Evolutionary conservation across 495 filamentous ascomycete genomes (phyloP), one percentile per base, ranked within the genome.

Genomic region (Amniculicola lignicola): DNA sequence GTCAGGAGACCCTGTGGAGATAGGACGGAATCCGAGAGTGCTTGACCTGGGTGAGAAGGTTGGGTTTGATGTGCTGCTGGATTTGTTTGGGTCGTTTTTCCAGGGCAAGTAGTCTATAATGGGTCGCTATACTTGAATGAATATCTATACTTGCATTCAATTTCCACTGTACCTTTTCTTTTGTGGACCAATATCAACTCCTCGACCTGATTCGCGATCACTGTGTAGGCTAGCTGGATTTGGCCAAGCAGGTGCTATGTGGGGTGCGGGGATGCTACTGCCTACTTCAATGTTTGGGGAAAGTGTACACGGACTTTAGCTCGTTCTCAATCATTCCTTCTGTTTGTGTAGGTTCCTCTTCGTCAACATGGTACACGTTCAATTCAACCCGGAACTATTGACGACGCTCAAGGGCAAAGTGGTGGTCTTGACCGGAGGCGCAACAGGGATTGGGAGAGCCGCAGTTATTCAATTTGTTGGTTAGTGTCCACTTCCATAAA

Each of bases 381-480:
- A 57, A 27, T 57, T 50, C 38, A 57, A 57, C 24, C 16, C 44
- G 24, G 54, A 57, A 28, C 45, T 57, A n/a, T 38, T 57, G 1
- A 16, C 6, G 7, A 43, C 54, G 3, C 53, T 74, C 3, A 61
- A 62, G 19, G 66, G 64, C 36, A 67, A 68, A 45, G 71, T 74
- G 5, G 65, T 70, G 9, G 69, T 74, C 6, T 52, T 74, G 14
- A 74, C 71, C 1, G 70, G 71, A 31, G 69, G 68, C 12, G 64
- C 70, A 37, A 70, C 66, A n/a, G 71, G 71, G 7, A 72, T 74
- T 42, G 71, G 71, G 1, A 64, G 64, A 15, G 50, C 51, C 29
- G 51, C 64, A n/a, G 58, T 73, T 0, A 51, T 64, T 28, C 61
- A 70, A 46, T 66, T 71, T 31, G 60, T 66, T 50, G 33, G 70